phyloP scores from a whole-genome alignment of 192 early-diverging fungal genomes.

The Podila clonocystis region DNA sequence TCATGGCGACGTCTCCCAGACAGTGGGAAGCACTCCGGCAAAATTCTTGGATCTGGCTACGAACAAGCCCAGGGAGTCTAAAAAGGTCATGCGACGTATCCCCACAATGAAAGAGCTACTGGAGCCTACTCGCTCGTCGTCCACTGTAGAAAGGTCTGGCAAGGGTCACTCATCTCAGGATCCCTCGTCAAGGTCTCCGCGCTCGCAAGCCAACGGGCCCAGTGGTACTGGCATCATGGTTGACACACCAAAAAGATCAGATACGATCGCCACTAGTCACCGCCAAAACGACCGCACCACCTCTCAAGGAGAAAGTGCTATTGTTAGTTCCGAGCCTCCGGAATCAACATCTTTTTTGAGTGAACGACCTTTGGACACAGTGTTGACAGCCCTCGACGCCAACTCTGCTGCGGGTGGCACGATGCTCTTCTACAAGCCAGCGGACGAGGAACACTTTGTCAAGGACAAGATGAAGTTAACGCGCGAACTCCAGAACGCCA shows the following conservation, averaged over 20 bases:
- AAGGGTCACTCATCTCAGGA: slow-evolving; percentile 7
- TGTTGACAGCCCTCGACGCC: slow-evolving; percentile 72
- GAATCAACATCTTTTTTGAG: slow-evolving; percentile 4
- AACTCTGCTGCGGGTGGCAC: slow-evolving; percentile 62
- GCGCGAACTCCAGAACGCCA: slow-evolving; percentile 76
- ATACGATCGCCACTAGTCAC: not conserved
- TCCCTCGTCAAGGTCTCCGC: not conserved
- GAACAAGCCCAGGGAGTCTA: slow-evolving; percentile 21
- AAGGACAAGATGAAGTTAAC: slow-evolving; percentile 72
- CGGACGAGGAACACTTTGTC: slow-evolving; percentile 80
- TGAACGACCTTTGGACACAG: slow-evolving; percentile 60
- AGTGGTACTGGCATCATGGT: not conserved
- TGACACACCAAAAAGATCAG: slow-evolving; percentile 7
- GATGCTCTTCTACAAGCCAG: slow-evolving; percentile 73
- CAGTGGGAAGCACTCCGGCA: slow-evolving; percentile 11
- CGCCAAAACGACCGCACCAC: slow-evolving; percentile 29
- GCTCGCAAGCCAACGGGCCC: not conserved
- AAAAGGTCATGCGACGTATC: slow-evolving; percentile 33
- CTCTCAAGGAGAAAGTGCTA: not conserved
- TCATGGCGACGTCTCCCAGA: slow-evolving; percentile 35
- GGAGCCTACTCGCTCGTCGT: slow-evolving; percentile 12
- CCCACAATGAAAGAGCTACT: slow-evolving; percentile 47
- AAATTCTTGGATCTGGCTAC: slow-evolving; percentile 42
- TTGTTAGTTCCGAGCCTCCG: not conserved
- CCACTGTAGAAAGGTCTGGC: slow-evolving; percentile 2